Percentiles rank a stretch among this genome's conserved stretches.
These are phyloP conservation scores for Tylopilus rubrobrunneus DNA, from an alignment of 768 basidiomycete genomes.

Conservation along the genomic window DNA sequence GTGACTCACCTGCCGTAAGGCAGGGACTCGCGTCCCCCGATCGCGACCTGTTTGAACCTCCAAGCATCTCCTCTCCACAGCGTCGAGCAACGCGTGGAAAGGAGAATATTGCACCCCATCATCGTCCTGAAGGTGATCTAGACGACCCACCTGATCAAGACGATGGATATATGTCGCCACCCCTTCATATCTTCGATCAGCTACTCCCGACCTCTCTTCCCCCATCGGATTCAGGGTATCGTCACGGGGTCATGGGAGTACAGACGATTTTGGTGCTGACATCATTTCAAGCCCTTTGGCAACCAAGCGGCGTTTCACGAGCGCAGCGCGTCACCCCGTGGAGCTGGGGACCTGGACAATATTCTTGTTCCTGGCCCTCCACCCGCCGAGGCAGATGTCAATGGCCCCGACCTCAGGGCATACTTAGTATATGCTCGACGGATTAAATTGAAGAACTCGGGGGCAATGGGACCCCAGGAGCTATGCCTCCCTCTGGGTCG, in stretches of 20 bases:
- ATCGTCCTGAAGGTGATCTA: conserved; percentile 39
- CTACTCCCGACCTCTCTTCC: conserved; percentile 64
- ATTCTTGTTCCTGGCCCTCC: conserved; percentile 31
- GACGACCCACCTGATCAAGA: conserved; percentile 54
- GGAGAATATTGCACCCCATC: conserved; percentile 37
- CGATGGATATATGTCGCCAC: conserved; percentile 80
- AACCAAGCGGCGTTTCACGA: conserved; percentile 13
- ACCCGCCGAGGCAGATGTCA: conserved; percentile 11
- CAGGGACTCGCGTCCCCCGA: conserved; percentile 1
- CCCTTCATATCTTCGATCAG: conserved; percentile 45
- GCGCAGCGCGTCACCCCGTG: neutral
- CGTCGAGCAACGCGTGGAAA: conserved; percentile 40
- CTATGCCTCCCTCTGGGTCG: conserved; percentile 36
- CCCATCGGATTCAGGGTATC: conserved; percentile 37
- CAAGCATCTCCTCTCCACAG: conserved; percentile 22
- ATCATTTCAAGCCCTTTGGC: conserved; percentile 32
- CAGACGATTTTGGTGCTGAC: conserved; percentile 51
- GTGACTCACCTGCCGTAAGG: conserved; percentile 14
- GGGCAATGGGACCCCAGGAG: conserved; percentile 19
- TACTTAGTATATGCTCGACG: conserved; percentile 39
- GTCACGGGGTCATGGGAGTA: conserved; percentile 3
- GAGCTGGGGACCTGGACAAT: conserved; percentile 1
- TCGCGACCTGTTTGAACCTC: conserved; percentile 26
- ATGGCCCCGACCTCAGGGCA: conserved; percentile 43
- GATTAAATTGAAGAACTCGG: conserved; percentile 44